Evolutionary conservation across 2,329 filamentous ascomycete genomes (phyloP).

Genomic region (Calonectria henricotiae): DNA sequence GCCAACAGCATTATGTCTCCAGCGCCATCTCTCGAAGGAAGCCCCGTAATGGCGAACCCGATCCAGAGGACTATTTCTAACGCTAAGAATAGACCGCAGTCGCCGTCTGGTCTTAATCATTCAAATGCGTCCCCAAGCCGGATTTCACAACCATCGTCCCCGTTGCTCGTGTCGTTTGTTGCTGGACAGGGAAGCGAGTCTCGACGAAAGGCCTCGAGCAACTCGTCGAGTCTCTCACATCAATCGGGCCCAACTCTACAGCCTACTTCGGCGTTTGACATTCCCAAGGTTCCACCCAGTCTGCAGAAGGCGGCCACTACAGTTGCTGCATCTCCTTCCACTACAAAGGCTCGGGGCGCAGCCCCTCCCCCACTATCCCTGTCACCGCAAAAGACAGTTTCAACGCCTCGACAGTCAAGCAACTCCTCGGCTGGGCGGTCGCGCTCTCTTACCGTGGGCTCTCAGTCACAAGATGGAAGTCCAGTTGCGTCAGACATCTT

Average conservation of each 20-base stretch:
- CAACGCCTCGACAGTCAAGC: constrained; percentile 75
- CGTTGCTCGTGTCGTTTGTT: constrained; percentile 96
- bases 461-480: constrained; percentile 94
- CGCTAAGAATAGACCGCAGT: constrained; percentile 88
- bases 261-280: constrained; percentile 80
- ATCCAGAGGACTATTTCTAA: constrained; percentile 88
- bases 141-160: constrained; percentile 78
- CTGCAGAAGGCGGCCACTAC: constrained; percentile 75
- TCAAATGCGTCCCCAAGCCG: constrained; percentile 90
- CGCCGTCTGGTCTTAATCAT: constrained; percentile 86
- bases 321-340: constrained; percentile 69
- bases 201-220: constrained; percentile 92
- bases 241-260: constrained; percentile 79
- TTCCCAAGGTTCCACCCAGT: constrained; percentile 74
- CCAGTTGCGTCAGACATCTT: constrained; percentile 79
- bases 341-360: constrained; percentile 70
- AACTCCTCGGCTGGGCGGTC: constrained; percentile 79
- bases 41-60: constrained; percentile 85
- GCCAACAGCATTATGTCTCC: constrained; percentile 69
- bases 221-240: constrained; percentile 87
- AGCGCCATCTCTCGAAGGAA: constrained; percentile 84
- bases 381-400: constrained; percentile 76
- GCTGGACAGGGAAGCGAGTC: constrained; percentile 84
- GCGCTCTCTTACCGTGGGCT: constrained; percentile 93
- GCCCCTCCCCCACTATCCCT: constrained; percentile 68